A percentile compares a stretch with the other conserved stretches of the same genome.
phyloP scores from a whole-genome alignment of 805 yeast genomes.

The Zygosaccharomyces kombuchaensis region DNA sequence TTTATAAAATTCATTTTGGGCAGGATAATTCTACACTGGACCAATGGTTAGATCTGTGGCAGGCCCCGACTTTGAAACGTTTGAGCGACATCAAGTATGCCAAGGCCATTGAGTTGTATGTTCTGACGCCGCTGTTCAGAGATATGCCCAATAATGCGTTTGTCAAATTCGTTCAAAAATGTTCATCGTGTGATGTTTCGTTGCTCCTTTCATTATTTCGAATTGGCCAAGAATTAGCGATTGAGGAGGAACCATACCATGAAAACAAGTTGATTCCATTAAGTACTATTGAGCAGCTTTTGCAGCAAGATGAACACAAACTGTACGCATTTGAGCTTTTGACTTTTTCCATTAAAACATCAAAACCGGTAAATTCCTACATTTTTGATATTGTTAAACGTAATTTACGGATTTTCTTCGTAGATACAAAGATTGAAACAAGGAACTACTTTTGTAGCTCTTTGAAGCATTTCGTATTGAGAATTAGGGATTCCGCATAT shows the following conservation, averaged over 20 bases:
- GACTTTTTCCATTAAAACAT: slow-evolving; percentile 56
- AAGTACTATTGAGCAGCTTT: slow-evolving; percentile 34
- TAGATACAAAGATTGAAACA: slow-evolving; percentile 63
- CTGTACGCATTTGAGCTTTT: slow-evolving; percentile 57
- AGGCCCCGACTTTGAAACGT: slow-evolving; percentile 34
- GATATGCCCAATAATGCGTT: slow-evolving; percentile 42
- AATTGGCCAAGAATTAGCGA: slow-evolving; percentile 58
- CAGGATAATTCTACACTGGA: slow-evolving; percentile 8
- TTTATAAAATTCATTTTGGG: slow-evolving; percentile 33
- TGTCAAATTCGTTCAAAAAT: slow-evolving; percentile 32
- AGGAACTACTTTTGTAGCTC: slow-evolving; percentile 62
- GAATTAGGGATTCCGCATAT: slow-evolving; percentile 68
- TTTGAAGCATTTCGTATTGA: slow-evolving; percentile 54
- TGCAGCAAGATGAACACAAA: slow-evolving; percentile 46
- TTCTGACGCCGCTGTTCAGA: slow-evolving; percentile 61
- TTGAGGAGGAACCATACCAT: slow-evolving; percentile 49
- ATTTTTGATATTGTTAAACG: slow-evolving; percentile 43
- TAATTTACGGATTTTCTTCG: slow-evolving; percentile 47
- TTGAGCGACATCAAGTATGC: slow-evolving; percentile 36
- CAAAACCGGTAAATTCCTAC: slow-evolving; percentile 48
- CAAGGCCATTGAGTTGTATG: slow-evolving; percentile 50
- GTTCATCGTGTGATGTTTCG: slow-evolving; percentile 25
- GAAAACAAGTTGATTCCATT: slow-evolving; percentile 35
- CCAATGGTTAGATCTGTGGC: slow-evolving; percentile 54
- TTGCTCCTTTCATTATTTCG: slow-evolving; percentile 52